Conservation (phyloP, 345 rosid genomes). For the Populus simonii region DNA sequence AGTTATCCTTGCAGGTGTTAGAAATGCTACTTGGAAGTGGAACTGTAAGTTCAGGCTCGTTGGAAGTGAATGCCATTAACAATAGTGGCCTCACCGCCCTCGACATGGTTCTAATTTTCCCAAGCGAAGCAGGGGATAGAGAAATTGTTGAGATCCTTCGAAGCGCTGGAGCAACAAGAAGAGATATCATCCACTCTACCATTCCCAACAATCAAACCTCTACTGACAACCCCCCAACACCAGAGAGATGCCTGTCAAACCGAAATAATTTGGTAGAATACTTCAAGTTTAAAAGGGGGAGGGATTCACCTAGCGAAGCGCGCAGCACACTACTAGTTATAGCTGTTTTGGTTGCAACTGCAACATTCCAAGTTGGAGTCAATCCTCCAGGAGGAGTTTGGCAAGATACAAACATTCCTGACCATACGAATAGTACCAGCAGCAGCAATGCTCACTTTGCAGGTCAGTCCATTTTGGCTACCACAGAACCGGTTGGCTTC, state of each 20-base stretch:
- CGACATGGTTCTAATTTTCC: constrained; percentile 9
- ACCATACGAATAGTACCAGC: constrained; percentile 16
- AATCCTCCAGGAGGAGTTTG: constrained; percentile 26
- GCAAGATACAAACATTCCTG: constrained; percentile 36
- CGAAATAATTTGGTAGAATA: constrained; percentile 31
- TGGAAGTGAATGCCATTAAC: constrained; percentile 18
- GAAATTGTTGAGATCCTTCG: constrained; percentile 15
- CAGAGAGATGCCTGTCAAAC: constrained; percentile 3
- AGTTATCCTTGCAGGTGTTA: constrained; percentile 12
- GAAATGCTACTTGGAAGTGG: neutral
- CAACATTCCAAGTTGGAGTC: constrained; percentile 34
- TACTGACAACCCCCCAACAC: constrained; percentile 1
- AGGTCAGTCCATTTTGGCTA: constrained; percentile 44
- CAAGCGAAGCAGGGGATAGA: constrained; percentile 20
- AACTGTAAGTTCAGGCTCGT: neutral
- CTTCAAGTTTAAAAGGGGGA: constrained; percentile 52
- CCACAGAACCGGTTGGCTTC: constrained; percentile 18
- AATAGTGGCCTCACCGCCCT: constrained; percentile 13
- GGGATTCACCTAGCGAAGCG: constrained; percentile 59
- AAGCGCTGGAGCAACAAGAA: constrained; percentile 2
- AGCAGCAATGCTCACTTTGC: constrained; percentile 22
- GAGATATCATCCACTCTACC: neutral
- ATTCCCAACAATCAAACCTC: neutral
- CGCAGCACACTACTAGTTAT: constrained; percentile 42
- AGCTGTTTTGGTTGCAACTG: constrained; percentile 52